These are phyloP conservation scores for Kurtzmaniella cleridarum DNA, from an alignment of 805 yeast species.

Conservation along the genomic window DNA sequence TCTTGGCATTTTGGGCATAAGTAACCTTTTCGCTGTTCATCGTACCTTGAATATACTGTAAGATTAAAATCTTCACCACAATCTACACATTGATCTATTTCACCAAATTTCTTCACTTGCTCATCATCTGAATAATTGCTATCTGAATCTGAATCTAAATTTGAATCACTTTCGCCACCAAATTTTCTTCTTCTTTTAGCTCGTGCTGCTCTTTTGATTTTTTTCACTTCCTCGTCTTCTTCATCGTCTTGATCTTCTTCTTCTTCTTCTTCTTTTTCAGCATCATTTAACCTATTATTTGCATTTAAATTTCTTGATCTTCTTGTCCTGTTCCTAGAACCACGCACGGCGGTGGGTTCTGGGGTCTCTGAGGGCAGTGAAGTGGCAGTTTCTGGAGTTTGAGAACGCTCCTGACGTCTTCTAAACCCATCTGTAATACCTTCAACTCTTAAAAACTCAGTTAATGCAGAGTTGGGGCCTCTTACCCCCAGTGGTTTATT, in stretches of 20 bases:
- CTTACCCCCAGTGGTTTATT: constrained; percentile 20
- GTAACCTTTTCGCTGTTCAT: constrained; percentile 53
- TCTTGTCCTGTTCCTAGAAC: constrained; percentile 3
- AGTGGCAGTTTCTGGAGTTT: constrained; percentile 6
- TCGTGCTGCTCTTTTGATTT: constrained; percentile 35
- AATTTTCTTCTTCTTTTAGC: constrained; percentile 24
- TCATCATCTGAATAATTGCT: constrained; percentile 23
- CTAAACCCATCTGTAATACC: constrained; percentile 80
- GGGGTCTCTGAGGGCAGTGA: constrained; percentile 1
- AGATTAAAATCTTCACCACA: constrained; percentile 58
- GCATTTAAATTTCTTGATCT: too few relatives aligned
- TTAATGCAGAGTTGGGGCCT: constrained; percentile 83
- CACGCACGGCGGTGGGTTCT: constrained; percentile 1
- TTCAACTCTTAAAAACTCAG: constrained; percentile 81
- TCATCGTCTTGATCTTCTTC: constrained; percentile 16
- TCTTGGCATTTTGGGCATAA: constrained; percentile 60
- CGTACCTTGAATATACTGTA: constrained; percentile 59
- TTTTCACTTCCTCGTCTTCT: constrained; percentile 19
- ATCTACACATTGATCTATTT: constrained; percentile 55
- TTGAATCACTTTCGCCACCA: constrained; percentile 24
- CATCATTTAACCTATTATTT: not conserved
- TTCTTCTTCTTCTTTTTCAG: constrained; percentile 7
- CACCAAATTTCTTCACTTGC: constrained; percentile 36
- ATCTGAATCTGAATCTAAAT: constrained; percentile 25
- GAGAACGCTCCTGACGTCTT: constrained; percentile 27